Base-by-base conservation (phyloP, 306 rosid genomes). In the Rubus parviflorus region DNA sequence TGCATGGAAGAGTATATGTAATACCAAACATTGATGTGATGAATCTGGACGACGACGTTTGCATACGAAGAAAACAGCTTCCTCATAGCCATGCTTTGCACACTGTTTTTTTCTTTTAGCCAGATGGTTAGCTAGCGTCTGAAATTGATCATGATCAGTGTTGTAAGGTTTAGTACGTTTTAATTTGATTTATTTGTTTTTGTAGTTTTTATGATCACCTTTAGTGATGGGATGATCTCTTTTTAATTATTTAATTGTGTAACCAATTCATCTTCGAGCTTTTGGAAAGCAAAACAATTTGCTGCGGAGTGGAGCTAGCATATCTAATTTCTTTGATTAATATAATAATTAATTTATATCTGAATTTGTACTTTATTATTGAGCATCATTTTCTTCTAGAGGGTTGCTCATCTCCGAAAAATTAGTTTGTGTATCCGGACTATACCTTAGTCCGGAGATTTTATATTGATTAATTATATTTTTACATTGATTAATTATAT, bases 271-370 rank as follows among this genome's bases (percentile, higher is more conserved):
- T 61, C 73, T 41, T 63, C 35, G 60, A 37, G 60, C 68, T 76
- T 81, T 70, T 43, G 74, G 74, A 62, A 76, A 72, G 74, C 76
- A 56, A 30, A 30, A 45, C 71, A 45, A 3, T 64, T 42, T 47
- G 68, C 62, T 63, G 53, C 57, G 60, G 14, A 82, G 61, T 42
- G 79, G 75, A 64, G 70, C 75, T 68, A 64, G 70, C 75, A 46
- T 72, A 77, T 64, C 58, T 70, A 25, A 61, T 69, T 16, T 51
- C 49, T 13, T 64, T 38, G 23, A 38, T 64, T 38, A 51, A 60
- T 42, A 19, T 54, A 17, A 9, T 52, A 16, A 40, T 67, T 73
- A 73, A 4, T 43, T 66, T 62, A 2, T 20, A n/a, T 37, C 22
- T 57, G 19, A 74, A n/a, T 17, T 23, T 60, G 2, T 54, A 5